Evolutionary conservation across 768 basidiomycete species (phyloP).

Genomic region (Goffeauzyma gilvescens): DNA sequence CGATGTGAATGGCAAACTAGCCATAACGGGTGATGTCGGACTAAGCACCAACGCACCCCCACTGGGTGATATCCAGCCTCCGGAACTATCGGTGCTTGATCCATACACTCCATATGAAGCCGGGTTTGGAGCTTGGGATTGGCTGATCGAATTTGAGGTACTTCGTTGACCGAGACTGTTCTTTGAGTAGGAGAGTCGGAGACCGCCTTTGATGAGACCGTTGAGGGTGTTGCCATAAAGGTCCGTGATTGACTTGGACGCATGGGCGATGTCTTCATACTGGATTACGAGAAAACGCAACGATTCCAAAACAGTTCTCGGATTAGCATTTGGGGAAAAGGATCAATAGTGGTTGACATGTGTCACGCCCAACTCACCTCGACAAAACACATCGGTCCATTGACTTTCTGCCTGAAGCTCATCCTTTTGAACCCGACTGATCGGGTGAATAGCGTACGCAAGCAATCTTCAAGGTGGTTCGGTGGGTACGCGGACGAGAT

Average conservation of each 20-base stretch:
- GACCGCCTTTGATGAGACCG: constrained; percentile 87
- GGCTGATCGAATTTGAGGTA: constrained; percentile 13
- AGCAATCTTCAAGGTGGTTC: constrained; percentile 66
- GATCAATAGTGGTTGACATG: too few relatives aligned
- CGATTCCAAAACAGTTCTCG: background rate
- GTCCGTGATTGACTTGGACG: constrained; percentile 70
- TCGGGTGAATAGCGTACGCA: constrained; percentile 60
- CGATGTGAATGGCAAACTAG: constrained; percentile 4
- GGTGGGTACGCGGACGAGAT: constrained; percentile 48
- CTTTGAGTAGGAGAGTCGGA: constrained; percentile 91
- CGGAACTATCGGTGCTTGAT: too few relatives aligned
- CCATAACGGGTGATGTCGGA: constrained; percentile 4
- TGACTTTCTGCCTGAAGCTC: constrained; percentile 86
- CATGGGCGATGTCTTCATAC: constrained; percentile 78
- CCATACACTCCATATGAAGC: background rate
- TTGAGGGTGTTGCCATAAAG: constrained; percentile 79
- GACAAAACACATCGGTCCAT: constrained; percentile 98
- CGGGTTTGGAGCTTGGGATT: constrained; percentile 1
- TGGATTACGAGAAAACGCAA: constrained; percentile 27
- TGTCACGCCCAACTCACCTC: constrained; percentile 44
- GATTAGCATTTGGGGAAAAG: background rate
- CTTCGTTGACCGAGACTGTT: constrained; percentile 61
- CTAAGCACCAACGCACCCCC: constrained; percentile 3
- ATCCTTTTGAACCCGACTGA: constrained; percentile 76
- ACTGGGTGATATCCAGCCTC: constrained; percentile 4